phyloP scores from a whole-genome alignment of 2,329 filamentous ascomycete species.

The Aspergillus sp. region DNA sequence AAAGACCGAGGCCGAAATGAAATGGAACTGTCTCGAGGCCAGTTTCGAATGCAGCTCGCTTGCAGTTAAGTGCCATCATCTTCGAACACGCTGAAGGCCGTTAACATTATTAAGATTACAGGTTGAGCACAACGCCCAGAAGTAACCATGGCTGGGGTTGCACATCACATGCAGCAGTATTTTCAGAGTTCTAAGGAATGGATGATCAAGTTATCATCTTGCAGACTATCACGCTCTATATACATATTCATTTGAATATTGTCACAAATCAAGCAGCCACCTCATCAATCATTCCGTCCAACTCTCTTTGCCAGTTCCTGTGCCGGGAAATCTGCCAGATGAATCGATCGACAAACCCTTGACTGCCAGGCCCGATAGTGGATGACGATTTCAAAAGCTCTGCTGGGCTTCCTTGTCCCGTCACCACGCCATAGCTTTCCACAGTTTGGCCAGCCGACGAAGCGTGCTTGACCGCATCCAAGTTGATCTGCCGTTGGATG shows the following conservation, averaged over 20 bases:
- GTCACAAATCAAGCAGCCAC: constrained; percentile 65
- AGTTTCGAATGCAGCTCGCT: not conserved
- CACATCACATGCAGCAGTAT: not conserved
- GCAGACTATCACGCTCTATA: not conserved
- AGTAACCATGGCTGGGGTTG: not conserved
- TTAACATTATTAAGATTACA: not conserved
- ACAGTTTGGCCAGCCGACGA: constrained; percentile 13
- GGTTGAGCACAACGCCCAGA: not conserved
- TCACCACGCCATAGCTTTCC: constrained; percentile 38
- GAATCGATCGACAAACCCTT: constrained; percentile 69
- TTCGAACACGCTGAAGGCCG: too few relatives aligned
- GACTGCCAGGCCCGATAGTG: constrained; percentile 63
- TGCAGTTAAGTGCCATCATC: not conserved
- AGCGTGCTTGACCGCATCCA: constrained; percentile 29
- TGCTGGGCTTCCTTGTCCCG: constrained; percentile 24
- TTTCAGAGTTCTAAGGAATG: not conserved
- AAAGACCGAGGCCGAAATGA: not conserved
- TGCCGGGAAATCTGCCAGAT: constrained; percentile 69
- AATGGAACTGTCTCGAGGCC: not conserved
- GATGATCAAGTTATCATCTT: not conserved
- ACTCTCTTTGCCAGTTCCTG: constrained; percentile 71
- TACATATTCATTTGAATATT: not conserved
- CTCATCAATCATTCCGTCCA: constrained; percentile 65
- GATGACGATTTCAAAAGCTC: constrained; percentile 41
- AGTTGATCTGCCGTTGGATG: constrained; percentile 28